Base-by-base conservation (phyloP, 306 rosid species). In the Vigna radiata region DNA sequence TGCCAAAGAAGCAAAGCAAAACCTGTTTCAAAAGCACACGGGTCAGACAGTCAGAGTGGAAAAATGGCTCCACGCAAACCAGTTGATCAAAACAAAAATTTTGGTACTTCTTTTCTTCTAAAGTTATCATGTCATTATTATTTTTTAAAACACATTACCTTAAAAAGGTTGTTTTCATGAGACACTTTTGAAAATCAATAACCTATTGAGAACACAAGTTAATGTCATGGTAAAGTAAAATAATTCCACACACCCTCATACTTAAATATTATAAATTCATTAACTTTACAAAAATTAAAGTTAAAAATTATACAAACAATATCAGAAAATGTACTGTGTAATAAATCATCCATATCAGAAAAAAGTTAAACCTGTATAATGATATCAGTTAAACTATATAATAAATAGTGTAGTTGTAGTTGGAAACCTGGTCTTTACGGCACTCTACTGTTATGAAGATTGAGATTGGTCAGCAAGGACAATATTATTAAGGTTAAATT, bases 51-150 rank as follows among this genome's bases (percentile, higher is more conserved):
- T 23, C 79, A 36, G 13, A 18, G 68, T 66, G 76, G 72, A 43
- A 78, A 78, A 73, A 15, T 78, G 83, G 68, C 70, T 70, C 80
- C 71, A 74, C 81, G 77, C 71, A 81, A 54, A 70, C 80, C 16
- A 16, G 39, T 52, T 63, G 29, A 60, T 61, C 67, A 18, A 53
- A 82, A 81, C 68, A 81, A 58, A 37, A 78, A 15, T 47, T 11
- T 68, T 81, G 61, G 77, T 69, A 60, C 66, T 75, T 68, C 60
- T 53, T 68, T 54, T 17, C 65, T 73, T 18, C 36, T 75, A 37
- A 67, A 44, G 77, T 61, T 60, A 75, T 69, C 65, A 23, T 23
- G 6, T 7, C 65, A 67, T 74, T 58, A 7, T 56, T 73, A n/a
- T 53, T 54, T 36, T 44, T 52, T 27, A 25, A 19, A 7, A 37